Evolutionary conservation across 345 rosid species (phyloP).

Genomic region (Populus davidiana): DNA sequence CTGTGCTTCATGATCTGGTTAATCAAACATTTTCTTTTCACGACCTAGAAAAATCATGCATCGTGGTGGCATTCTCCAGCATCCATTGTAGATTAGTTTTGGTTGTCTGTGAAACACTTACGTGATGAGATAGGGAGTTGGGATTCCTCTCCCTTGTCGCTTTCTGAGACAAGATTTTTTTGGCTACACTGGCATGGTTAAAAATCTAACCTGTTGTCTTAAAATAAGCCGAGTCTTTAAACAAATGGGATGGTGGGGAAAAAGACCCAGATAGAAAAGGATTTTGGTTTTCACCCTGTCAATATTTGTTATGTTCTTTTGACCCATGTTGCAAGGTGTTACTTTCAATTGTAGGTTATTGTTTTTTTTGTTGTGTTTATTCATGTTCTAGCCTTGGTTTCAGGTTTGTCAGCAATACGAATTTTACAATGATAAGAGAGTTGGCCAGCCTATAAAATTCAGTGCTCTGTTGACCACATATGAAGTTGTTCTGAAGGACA

Average conservation of each 20-base stretch:
- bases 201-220: neutral
- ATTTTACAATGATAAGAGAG: constrained; percentile 82
- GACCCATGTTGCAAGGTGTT: neutral
- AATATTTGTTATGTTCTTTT: neutral
- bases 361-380: neutral
- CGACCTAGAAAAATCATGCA: neutral
- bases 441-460: constrained; percentile 82
- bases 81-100: neutral
- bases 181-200: neutral
- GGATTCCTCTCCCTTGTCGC: neutral
- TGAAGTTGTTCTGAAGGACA: constrained; percentile 97
- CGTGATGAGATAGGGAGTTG: neutral
- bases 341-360: neutral
- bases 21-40: neutral
- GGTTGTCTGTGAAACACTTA: neutral
- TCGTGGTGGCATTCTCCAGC: neutral
- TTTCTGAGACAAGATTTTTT: neutral
- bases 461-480: constrained; percentile 87
- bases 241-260: neutral
- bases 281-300: neutral
- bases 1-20: neutral
- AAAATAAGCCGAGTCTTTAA: neutral
- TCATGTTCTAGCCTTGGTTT: neutral
- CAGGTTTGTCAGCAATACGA: constrained; percentile 98
- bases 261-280: neutral